These are phyloP conservation scores for Hibiscus syriacus DNA, from an alignment of 345 rosid genomes.

Conservation along the genomic window DNA sequence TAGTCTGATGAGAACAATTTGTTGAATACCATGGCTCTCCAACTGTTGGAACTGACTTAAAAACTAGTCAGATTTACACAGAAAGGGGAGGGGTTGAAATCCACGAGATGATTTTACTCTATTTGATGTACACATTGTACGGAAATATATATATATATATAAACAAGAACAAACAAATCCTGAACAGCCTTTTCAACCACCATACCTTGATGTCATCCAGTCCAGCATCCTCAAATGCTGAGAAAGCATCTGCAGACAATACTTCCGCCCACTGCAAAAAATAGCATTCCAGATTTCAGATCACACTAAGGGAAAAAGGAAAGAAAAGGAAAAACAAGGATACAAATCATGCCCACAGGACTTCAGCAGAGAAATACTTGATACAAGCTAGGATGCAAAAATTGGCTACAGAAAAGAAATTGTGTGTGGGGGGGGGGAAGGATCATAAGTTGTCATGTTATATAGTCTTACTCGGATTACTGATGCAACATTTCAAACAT, in stretches of 20 bases:
- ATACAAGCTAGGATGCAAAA: not conserved
- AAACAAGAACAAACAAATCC: slow-evolving; percentile 1
- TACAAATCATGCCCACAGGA: not conserved
- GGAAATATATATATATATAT: not conserved
- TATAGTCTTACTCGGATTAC: too few relatives aligned
- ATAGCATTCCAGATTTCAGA: slow-evolving; percentile 16
- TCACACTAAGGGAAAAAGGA: slow-evolving; percentile 7
- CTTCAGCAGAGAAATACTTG: not conserved
- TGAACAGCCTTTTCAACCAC: slow-evolving; percentile 5
- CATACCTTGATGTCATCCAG: slow-evolving; percentile 65
- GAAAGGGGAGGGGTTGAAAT: not conserved
- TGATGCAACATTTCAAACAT: not conserved
- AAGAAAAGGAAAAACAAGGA: not conserved
- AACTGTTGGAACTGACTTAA: not conserved
- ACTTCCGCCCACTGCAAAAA: slow-evolving; percentile 97
- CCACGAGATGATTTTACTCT: not conserved
- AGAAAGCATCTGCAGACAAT: slow-evolving; percentile 94
- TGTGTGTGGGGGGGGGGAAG: not conserved
- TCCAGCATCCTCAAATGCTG: slow-evolving; percentile 94
- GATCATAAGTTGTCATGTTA: not conserved
- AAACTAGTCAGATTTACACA: not conserved
- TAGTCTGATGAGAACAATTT: not conserved
- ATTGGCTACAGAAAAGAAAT: not conserved
- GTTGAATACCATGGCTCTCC: not conserved
- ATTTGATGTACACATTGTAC: not conserved